A percentile compares a stretch with the other conserved stretches of the same genome.
Conservation (phyloP, 192 early-diverging fungal genomes). For the Coemansia asiatica region DNA sequence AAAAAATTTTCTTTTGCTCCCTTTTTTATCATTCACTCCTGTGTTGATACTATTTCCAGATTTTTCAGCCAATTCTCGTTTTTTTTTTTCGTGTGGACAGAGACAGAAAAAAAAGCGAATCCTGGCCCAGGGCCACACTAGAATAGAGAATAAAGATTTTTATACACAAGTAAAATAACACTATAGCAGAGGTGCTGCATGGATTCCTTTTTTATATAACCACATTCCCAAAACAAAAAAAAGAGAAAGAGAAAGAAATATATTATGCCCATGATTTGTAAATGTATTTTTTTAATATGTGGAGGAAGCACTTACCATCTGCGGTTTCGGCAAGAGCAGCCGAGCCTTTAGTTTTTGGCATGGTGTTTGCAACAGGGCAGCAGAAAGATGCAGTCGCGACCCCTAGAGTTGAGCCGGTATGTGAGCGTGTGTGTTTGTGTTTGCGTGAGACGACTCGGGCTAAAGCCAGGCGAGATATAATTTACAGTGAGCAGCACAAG, state of each 20-base stretch:
- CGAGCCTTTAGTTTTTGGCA: not conserved
- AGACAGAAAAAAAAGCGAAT: not conserved
- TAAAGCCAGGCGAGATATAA: not conserved
- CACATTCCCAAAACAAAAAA: not conserved
- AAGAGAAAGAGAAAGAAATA: too few species aligned
- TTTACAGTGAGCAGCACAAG: not conserved
- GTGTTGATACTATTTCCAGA: not conserved
- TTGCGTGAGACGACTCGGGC: not conserved
- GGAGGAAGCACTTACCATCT: not conserved
- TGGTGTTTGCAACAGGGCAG: not conserved
- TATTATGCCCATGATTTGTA: not conserved
- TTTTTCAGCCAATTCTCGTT: not conserved
- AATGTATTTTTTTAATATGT: not conserved
- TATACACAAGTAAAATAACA: not conserved
- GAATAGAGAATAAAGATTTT: not conserved
- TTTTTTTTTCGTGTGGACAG: not conserved
- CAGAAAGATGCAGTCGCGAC: not conserved
- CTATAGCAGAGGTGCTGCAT: not conserved
- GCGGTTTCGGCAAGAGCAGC: not conserved
- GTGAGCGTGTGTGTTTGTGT: not conserved
- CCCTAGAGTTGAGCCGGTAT: not conserved
- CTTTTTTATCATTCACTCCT: not conserved
- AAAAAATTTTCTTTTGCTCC: constrained; percentile 8
- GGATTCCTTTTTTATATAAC: not conserved
- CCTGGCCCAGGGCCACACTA: not conserved